These are phyloP conservation scores for Phaeosphaeria sp. DNA, from an alignment of 2,329 filamentous ascomycete genomes.

Conservation along the genomic window DNA sequence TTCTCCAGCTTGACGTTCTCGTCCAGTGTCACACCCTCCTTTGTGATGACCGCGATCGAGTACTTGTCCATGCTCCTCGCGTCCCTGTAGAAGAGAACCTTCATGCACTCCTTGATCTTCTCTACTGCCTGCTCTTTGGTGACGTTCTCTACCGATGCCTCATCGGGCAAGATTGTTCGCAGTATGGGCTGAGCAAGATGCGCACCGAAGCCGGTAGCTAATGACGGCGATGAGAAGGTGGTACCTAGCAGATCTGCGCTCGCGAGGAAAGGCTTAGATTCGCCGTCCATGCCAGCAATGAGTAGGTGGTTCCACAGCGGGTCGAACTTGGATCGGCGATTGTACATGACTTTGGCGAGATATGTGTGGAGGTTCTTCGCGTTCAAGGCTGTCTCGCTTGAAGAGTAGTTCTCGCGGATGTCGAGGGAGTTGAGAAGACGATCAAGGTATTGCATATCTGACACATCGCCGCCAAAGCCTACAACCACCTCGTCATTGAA, in stretches of 20 bases:
- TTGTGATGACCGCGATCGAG: conserved; percentile 87
- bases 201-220: conserved; percentile 92
- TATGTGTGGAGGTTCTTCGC: conserved; percentile 97
- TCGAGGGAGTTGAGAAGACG: conserved; percentile 85
- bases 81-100: conserved; percentile 97
- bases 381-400: conserved; percentile 66
- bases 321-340: conserved; percentile 92
- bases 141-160: conserved; percentile 74
- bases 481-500: conserved; percentile 86
- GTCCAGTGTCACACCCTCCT: conserved; percentile 82
- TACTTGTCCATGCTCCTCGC: conserved; percentile 91
- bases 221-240: conserved; percentile 83
- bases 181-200: conserved; percentile 93
- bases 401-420: conserved; percentile 85
- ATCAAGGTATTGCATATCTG: conserved; percentile 99
- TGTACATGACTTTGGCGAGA: conserved; percentile 94
- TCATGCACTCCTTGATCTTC: conserved; percentile 92
- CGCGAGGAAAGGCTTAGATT: conserved; percentile 85
- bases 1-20: conserved; percentile 87
- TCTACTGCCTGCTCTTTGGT: conserved; percentile 79
- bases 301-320: conserved; percentile 97
- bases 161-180: conserved; percentile 82
- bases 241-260: conserved; percentile 91
- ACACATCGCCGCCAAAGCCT: conserved; percentile 95
- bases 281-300: conserved; percentile 82